These are phyloP conservation scores for Turnera subulata DNA, from an alignment of 345 rosid genomes.

Conservation along the genomic window DNA sequence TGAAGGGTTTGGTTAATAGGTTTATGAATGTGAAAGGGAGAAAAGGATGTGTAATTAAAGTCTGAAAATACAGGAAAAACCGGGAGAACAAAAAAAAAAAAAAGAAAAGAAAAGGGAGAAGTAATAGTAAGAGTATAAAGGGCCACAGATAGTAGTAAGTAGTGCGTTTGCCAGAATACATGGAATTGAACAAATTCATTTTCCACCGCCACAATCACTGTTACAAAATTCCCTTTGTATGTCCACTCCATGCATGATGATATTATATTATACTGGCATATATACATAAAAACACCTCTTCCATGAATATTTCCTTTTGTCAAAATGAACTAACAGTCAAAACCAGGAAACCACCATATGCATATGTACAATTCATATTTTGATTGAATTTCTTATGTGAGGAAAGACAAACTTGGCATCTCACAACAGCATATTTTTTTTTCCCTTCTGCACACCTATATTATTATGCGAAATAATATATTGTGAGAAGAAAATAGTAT, in stretches of 20 bases:
- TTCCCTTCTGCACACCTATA: no score
- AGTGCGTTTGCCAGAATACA: background rate
- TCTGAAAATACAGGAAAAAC: background rate
- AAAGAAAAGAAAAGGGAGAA: background rate
- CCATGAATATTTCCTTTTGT: no score
- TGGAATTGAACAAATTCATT: constrained; percentile 3
- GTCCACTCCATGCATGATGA: background rate
- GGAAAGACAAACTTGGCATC: background rate
- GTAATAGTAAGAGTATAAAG: background rate
- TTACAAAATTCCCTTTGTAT: background rate
- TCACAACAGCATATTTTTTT: background rate
- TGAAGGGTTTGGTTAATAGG: constrained; percentile 1
- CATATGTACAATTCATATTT: background rate
- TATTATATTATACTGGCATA: no score
- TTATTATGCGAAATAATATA: no score
- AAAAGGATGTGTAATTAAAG: constrained; percentile 4
- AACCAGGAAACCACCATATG: background rate
- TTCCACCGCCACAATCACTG: constrained; percentile 9
- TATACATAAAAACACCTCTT: background rate
- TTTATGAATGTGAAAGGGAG: constrained; percentile 12
- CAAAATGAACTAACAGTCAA: background rate
- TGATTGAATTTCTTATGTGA: background rate
- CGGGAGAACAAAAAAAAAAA: background rate
- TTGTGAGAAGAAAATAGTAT: background rate
- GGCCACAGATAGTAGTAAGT: background rate